Conservation (phyloP, 2,329 filamentous ascomycete species). For the Trichoderma sp. region DNA sequence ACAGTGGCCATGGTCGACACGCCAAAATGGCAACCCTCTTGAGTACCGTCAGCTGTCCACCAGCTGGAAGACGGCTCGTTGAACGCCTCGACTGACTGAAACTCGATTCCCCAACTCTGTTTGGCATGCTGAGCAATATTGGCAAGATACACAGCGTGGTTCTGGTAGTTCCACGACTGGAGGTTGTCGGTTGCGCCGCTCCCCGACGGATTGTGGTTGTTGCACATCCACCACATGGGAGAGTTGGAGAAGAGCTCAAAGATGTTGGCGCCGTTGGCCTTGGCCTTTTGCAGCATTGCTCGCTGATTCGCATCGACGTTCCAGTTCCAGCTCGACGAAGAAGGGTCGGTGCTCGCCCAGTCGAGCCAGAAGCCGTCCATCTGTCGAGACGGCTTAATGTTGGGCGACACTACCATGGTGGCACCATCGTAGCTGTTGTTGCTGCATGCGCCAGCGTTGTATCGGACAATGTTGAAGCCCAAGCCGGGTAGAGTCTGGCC, state of each 20-base stretch:
- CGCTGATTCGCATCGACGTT: constrained; percentile 7
- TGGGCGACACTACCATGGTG: constrained; percentile 13
- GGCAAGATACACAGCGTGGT: constrained; percentile 8
- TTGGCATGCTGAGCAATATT: constrained; percentile 13
- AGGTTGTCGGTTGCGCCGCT: background rate
- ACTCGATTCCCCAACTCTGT: constrained; percentile 12
- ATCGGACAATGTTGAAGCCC: constrained; percentile 20
- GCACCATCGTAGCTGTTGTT: constrained; percentile 13
- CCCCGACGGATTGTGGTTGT: constrained; percentile 10
- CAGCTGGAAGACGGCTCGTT: constrained; percentile 14
- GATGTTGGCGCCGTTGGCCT: constrained; percentile 4
- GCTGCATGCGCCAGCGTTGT: constrained; percentile 13
- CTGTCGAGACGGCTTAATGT: constrained; percentile 19
- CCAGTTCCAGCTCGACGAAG: constrained; percentile 20
- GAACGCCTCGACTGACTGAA: constrained; percentile 20
- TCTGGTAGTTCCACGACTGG: constrained; percentile 11
- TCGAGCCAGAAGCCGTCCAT: constrained; percentile 14
- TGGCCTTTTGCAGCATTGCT: constrained; percentile 10
- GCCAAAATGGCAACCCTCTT: constrained; percentile 18
- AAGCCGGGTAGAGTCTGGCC: constrained; percentile 9
- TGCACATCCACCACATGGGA: background rate
- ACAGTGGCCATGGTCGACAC: constrained; percentile 15
- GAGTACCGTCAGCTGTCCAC: constrained; percentile 8
- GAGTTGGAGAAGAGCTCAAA: constrained; percentile 16
- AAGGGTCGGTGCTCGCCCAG: constrained; percentile 12